These are phyloP conservation scores for Colletotrichum paranaense DNA, from an alignment of 2,329 filamentous ascomycete genomes.

Conservation along the genomic window DNA sequence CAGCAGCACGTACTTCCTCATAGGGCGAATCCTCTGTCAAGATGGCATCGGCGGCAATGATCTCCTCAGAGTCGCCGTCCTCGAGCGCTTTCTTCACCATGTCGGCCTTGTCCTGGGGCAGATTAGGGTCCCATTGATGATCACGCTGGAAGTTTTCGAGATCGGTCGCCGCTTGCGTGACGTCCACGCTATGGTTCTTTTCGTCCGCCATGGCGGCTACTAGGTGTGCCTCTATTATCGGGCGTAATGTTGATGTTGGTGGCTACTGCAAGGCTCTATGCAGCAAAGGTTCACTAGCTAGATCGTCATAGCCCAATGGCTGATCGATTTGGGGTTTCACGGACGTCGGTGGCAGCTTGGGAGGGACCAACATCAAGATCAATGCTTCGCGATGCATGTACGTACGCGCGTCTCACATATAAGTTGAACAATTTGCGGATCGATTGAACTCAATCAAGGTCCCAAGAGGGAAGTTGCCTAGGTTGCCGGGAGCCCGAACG, in stretches of 20 bases:
- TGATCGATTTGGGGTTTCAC: not conserved
- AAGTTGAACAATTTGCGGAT: not conserved
- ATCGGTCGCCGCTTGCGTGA: conserved; percentile 27
- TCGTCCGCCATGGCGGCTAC: not conserved
- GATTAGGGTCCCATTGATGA: conserved; percentile 49
- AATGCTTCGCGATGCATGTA: not conserved
- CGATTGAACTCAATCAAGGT: not conserved
- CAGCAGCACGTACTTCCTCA: conserved; percentile 41
- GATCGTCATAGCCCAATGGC: not conserved
- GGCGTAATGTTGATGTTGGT: not conserved
- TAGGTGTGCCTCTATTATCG: not conserved
- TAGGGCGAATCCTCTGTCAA: conserved; percentile 52
- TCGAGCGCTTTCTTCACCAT: conserved; percentile 44
- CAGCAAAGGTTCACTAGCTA: not conserved
- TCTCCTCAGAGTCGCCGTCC: conserved; percentile 45
- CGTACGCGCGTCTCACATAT: not conserved
- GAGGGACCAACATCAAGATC: no score
- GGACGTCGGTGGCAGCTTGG: not conserved
- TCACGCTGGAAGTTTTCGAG: conserved; percentile 45
- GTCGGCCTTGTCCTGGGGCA: conserved; percentile 46
- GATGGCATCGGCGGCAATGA: conserved; percentile 44
- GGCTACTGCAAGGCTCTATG: not conserved
- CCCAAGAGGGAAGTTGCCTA: not conserved
- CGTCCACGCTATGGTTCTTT: not conserved
- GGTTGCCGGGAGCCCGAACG: not conserved